Evolutionary conservation across 352 stramenopile genomes (phyloP), one percentile per base, ranked within the genome.

Genomic region (Blastocystis sp.): DNA sequence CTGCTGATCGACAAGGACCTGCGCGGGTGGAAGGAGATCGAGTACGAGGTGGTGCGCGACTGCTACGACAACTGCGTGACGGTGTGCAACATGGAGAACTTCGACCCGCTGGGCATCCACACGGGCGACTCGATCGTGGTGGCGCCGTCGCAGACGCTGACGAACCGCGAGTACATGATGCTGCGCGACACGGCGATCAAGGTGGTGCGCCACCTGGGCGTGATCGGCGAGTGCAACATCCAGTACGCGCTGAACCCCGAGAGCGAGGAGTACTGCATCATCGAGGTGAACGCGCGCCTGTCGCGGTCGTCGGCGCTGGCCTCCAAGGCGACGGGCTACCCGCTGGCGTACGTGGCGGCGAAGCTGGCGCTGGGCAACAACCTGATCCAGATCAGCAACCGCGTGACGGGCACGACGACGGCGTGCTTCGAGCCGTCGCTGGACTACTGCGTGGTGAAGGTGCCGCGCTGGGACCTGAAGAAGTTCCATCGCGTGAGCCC

Each of bases 51-150:
- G 76, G 95, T 98, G 71, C 93, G 95, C 42, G 96, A 98, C 91
- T 91, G 90, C 38, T 92, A 92, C 78, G 95, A 98, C 91, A 98
- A 98, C 91, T 98, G 96, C 92, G 93, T 98, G 78, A 98, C 96
- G 43, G 95, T 98, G 54, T 97, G 94, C 90, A 97, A 98, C 92
- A 99, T 98, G 95, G 96, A 99, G 90, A 98, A 98, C 92, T 98
- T 98, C 90, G 96, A 98, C 91, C 96, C 96, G 43, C 92, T 98
- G 59, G 96, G 92, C 45, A 95, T 98, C 76, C 96, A 98, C 94
- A 99, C 96, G 69, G 96, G 96, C 74, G 96, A 98, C 89, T 98
- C 94, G 87, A 98, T 98, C 78, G 95, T 98, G 60, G 94, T 99
- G 64, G 95, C 96, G 78, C 96, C 96, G 61, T 98, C 94, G 38